These are phyloP conservation scores for Sisymbrium irio DNA, from an alignment of 345 rosid genomes.

Conservation along the genomic window DNA sequence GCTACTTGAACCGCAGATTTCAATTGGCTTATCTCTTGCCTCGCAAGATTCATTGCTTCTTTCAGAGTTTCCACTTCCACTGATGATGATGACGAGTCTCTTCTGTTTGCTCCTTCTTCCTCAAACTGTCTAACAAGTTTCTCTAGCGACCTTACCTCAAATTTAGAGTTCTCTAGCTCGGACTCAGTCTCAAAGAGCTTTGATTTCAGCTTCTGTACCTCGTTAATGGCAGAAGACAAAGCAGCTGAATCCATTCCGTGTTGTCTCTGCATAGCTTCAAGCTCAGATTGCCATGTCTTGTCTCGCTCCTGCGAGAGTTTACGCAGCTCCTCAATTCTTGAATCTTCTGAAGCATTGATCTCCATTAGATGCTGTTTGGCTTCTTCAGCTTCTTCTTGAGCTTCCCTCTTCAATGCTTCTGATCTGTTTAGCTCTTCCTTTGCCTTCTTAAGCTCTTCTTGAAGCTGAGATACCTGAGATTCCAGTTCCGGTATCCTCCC, in stretches of 20 bases:
- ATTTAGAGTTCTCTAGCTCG: conserved; percentile 67
- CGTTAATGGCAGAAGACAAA: conserved; percentile 72
- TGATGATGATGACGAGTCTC: conserved; percentile 26
- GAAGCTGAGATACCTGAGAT: conserved; percentile 64
- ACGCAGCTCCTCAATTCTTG: conserved; percentile 72
- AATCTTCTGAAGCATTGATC: conserved; percentile 74
- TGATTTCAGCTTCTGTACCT: conserved; percentile 77
- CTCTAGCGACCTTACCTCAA: conserved; percentile 55
- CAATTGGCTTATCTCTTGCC: conserved; percentile 53
- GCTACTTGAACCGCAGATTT: conserved; percentile 62
- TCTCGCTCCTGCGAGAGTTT: conserved; percentile 82
- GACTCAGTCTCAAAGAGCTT: conserved; percentile 75
- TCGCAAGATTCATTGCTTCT: conserved; percentile 44
- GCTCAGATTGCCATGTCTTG: conserved; percentile 88
- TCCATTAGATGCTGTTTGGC: conserved; percentile 67
- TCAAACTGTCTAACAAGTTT: conserved; percentile 54
- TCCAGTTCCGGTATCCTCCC: conserved; percentile 60
- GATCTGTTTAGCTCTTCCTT: conserved; percentile 71
- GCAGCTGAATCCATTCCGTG: conserved; percentile 74
- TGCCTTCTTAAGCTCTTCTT: conserved; percentile 80
- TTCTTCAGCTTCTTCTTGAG: conserved; percentile 75
- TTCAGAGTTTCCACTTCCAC: conserved; percentile 31
- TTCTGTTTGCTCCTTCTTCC: conserved; percentile 33
- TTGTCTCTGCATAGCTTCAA: conserved; percentile 86
- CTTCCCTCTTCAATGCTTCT: conserved; percentile 55